Base-by-base conservation (phyloP, 345 rosid genomes). In the Citrus inodora region DNA sequence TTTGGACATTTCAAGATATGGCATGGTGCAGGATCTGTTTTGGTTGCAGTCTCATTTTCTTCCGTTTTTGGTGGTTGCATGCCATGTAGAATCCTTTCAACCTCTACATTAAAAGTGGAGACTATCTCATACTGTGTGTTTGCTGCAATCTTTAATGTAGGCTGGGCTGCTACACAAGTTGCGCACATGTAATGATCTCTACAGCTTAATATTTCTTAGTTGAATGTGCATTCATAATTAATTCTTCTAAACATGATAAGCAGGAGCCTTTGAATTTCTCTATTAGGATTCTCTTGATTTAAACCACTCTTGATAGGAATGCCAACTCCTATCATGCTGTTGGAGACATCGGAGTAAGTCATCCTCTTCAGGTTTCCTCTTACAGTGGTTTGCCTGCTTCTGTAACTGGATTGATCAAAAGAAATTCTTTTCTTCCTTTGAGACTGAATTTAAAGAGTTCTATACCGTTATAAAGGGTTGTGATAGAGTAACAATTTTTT, bases 121-220 rank as follows among this genome's bases (percentile, higher is more conserved):
- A 95, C 97, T 37, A 70, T 91, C 71, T 94, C 98, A 35, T 93
- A 95, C 65, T 92, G 97, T 80, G 81, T 78, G 21, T 93, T 88
- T 84, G 98, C 98, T 66, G 98, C 97, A 75, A 90, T 95, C 78
- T 95, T 95, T 84, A 95, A 95, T 83, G 80, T 93, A 64, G 99
- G 99, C 53, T 95, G 99, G 98, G 98, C 98, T 53, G 97, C 94
- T 78, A 88, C 99, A 80, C 99, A 95, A 77, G 99, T 95, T 87
- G 94, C 99, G 42, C 97, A 95, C 86, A 95, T 95, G 99, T 95
- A 92, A 86, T 77, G 48, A 40, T 61, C 82, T 82, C 73, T 60
- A 66, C 69, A 48, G 37, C 70, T 67, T 35, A 70, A 17, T 64
- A 19, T 70, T 37, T 38, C 27, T 28, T 24, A 8, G 4, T 73